A percentile compares a stretch with the other conserved stretches of the same genome.
phyloP scores from a whole-genome alignment of 1,284 basidiomycete species.

The Spongiforma sp. region DNA sequence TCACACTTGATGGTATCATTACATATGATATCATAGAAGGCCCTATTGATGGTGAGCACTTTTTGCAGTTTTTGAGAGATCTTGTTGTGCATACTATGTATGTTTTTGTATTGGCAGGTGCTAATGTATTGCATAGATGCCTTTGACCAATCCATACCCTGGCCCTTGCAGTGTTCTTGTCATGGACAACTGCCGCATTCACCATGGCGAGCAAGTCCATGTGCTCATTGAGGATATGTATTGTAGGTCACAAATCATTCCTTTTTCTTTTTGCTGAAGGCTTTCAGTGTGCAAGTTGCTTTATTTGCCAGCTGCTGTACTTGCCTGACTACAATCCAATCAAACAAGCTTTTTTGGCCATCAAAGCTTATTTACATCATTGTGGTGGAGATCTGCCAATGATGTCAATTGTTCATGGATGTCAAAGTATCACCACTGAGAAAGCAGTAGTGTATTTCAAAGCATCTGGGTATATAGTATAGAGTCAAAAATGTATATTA shows the following conservation, averaged over 20 bases:
- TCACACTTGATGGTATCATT: too few species aligned
- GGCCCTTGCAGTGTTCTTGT: too few species aligned
- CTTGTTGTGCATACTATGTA: too few species aligned
- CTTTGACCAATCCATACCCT: too few species aligned
- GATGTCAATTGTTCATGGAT: constrained; percentile 6
- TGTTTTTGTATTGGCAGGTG: too few species aligned
- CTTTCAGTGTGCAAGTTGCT: constrained; percentile 16
- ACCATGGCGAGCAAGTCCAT: constrained; percentile 24
- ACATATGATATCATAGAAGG: too few species aligned
- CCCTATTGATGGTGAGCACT: too few species aligned
- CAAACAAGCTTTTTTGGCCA: constrained; percentile 27
- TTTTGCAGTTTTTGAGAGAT: too few species aligned
- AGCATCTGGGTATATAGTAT: constrained; percentile 4
- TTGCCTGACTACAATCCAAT: constrained; percentile 35
- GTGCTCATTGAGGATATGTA: constrained; percentile 22
- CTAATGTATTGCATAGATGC: too few species aligned
- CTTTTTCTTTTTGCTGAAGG: neutral
- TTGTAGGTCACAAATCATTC: neutral
- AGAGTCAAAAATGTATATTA: neutral
- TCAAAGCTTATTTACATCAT: constrained; percentile 21
- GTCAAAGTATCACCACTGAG: constrained; percentile 12
- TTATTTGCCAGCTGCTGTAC: constrained; percentile 32
- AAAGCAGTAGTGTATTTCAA: constrained; percentile 4
- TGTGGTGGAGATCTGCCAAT: constrained; percentile 3
- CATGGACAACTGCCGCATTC: too few species aligned